A percentile compares a stretch with the other conserved stretches of the same genome.
These are phyloP conservation scores for Auricularia cornea DNA, from an alignment of 768 basidiomycete genomes.

Conservation along the genomic window DNA sequence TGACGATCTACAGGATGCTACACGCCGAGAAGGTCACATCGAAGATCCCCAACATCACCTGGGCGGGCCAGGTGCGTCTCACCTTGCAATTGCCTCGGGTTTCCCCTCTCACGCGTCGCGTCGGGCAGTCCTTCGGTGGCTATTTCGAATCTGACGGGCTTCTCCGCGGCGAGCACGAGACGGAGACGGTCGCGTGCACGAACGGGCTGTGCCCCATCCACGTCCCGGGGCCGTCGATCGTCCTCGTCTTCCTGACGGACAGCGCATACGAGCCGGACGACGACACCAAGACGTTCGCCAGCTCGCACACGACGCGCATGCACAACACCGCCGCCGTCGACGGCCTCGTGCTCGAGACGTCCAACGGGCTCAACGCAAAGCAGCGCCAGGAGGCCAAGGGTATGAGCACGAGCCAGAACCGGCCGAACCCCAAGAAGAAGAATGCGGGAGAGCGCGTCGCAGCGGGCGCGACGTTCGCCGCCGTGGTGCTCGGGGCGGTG, in stretches of 20 bases:
- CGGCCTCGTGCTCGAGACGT: background rate
- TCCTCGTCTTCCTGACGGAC: conserved; percentile 58
- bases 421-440: background rate
- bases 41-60: conserved; percentile 53
- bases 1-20: conserved; percentile 41
- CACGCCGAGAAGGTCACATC: conserved; percentile 41
- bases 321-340: background rate
- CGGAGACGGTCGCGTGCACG: conserved; percentile 52
- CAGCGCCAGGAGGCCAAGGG: background rate
- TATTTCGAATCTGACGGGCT: conserved; percentile 62
- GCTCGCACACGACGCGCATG: background rate
- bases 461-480: too few relatives aligned
- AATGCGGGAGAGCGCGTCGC: too few relatives aligned
- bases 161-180: conserved; percentile 42
- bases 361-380: background rate
- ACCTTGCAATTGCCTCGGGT: background rate
- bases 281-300: background rate
- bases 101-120: background rate
- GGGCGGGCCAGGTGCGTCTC: conserved; percentile 60
- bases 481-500: too few relatives aligned
- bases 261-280: background rate
- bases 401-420: background rate
- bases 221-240: conserved; percentile 64
- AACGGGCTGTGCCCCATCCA: conserved; percentile 48
- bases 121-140: conserved; percentile 39